Evolutionary conservation across 768 basidiomycete genomes (phyloP), one percentile per base, ranked within the genome.

Genomic region (Favolaschia claudopus): DNA sequence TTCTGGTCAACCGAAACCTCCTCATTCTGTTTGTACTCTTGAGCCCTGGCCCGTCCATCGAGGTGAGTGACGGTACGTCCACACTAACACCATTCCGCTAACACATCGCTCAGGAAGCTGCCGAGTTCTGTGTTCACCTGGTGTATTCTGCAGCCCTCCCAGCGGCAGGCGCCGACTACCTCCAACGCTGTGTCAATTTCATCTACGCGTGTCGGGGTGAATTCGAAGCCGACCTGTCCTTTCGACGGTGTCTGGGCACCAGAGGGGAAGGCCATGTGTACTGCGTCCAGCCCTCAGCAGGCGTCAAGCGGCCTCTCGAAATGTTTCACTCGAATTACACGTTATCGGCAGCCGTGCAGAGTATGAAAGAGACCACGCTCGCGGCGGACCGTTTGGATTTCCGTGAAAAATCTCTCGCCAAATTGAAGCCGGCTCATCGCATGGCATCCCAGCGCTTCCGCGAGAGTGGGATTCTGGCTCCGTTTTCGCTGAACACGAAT

Each of bases 1-100:
- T 79, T 28, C 64, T 72, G 4, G 68, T 77, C 28, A 79, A 78
- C 45, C 76, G 76, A 22, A 77, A 76, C 55, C 76, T 82, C 24
- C 69, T 80, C 32, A 71, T 78, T 45, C 73, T 76, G 7, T 68
- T 67, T 51, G 67, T 70, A 7, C 66, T 74, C 19, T 63, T 74
- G 32, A 67, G 59, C 40, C 62, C 63, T 22, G 66, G 67, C 15
- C 54, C 64, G 27, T 42, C 61, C 2, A 29, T 65, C 15, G 70
- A 74, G 57, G 62, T 63, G 49, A 32, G 2, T 2, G 19, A 39
- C 17, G 8, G 42, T 1, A 24, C 33, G 31, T 46, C 20, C 13
- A 12, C 20, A 17, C 38, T 20, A n/a, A 29, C 22, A 19, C 8
- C 17, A 19, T 5, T 57, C 7, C n/a, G 43, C 24, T 51, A 14